Evolutionary conservation across 306 rosid genomes (phyloP).

Genomic region (Neltuma alba): DNA sequence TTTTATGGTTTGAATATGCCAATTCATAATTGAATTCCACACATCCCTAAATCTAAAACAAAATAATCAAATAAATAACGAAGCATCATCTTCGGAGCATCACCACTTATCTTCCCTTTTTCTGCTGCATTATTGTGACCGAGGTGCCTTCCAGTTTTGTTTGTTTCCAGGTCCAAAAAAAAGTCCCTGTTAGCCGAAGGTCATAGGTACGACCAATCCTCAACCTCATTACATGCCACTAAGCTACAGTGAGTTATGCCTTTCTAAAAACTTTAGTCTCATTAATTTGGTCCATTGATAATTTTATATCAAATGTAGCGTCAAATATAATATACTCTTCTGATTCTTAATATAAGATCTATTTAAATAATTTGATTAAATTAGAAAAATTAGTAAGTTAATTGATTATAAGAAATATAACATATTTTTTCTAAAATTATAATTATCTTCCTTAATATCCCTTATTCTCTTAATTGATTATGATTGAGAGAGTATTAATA

Average conservation of each 20-base stretch:
- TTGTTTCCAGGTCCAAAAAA: not conserved
- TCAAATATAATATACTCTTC: not conserved
- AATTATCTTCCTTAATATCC: too few relatives aligned
- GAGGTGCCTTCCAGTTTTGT: not conserved
- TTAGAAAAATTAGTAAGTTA: too few relatives aligned
- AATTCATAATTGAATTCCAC: not conserved
- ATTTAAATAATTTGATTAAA: too few relatives aligned
- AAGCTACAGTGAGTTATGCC: too few relatives aligned
- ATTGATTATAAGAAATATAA: too few relatives aligned
- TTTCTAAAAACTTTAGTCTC: not conserved
- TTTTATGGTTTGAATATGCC: conserved; percentile 19
- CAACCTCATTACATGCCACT: too few relatives aligned
- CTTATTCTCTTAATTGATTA: too few relatives aligned
- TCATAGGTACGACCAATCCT: too few relatives aligned
- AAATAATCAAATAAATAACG: not conserved
- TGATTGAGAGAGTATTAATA: too few relatives aligned
- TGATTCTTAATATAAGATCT: too few relatives aligned
- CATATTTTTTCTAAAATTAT: too few relatives aligned
- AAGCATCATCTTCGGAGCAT: not conserved
- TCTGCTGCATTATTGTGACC: not conserved
- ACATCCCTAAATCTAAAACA: not conserved
- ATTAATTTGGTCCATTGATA: not conserved
- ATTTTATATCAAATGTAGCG: not conserved
- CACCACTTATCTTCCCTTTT: not conserved
- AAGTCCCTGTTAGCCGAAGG: too few relatives aligned